Base-by-base conservation (phyloP, 306 rosid genomes). In the Cicer bijugum region DNA sequence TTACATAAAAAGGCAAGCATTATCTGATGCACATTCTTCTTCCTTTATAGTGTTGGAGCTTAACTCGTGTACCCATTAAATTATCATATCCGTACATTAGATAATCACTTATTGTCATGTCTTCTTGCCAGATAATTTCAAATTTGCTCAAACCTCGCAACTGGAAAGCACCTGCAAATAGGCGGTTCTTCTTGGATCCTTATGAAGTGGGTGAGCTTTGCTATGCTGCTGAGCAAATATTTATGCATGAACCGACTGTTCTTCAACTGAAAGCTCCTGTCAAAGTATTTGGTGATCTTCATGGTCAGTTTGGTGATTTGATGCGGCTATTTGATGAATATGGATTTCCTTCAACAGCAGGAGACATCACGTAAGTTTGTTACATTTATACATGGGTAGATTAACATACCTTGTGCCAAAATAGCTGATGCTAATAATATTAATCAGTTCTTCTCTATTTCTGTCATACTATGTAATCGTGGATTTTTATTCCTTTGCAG, bases 151-250 rank as follows among this genome's bases (percentile, higher is more conserved):
- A 89, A 84, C 99, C 99, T 79, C 89, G 97, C 71, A 92, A 90
- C 87, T 95, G 99, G 99, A 95, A 95, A 85, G 83, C 96, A 84
- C 99, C 99, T 62, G 84, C 78, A 5, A 90, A 90, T 82, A 87
- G 99, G 85, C 89, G 84, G 79, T 95, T 95, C 84, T 95, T 95
- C 87, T 84, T 95, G 81, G 99, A 95, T 87, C 89, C 99, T 77
- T 95, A 95, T 81, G 99, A 95, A 86, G 99, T 95, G 83, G 99
- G 97, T 2, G 99, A 95, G 86, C 97, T 95, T 84, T 95, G 99
- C 84, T 92, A 87, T 77, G 99, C 97, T 67, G 97, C 99, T 58
- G 97, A 95, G 83, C 99, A 95, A 85, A 88, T 95, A 78, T 95
- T 95, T 85, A 91, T 92, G 93, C 96, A 95, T 11, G 99, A 95